Evolutionary conservation across 2,329 filamentous ascomycete species (phyloP).

Genomic region (Colletotrichum chrysophilum): DNA sequence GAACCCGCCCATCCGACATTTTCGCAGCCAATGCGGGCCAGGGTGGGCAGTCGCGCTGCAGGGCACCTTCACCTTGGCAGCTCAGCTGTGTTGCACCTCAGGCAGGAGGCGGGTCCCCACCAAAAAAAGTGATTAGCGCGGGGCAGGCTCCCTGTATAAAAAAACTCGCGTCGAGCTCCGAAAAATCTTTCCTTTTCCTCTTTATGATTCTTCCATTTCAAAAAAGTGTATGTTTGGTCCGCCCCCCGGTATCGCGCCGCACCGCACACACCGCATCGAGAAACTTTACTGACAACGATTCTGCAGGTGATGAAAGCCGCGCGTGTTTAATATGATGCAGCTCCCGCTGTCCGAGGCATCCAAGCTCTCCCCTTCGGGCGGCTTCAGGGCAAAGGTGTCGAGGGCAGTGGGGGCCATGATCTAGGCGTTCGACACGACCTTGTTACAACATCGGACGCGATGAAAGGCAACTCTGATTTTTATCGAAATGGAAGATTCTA

Average conservation of each 20-base stretch:
- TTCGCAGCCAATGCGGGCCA: not conserved
- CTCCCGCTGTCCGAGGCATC: conserved; percentile 69
- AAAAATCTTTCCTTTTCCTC: conserved; percentile 54
- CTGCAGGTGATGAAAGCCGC: conserved; percentile 97
- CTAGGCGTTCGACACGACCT: conserved; percentile 99
- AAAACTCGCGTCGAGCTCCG: conserved; percentile 32
- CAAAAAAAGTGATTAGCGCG: conserved; percentile 22
- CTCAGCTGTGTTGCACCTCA: conserved; percentile 7
- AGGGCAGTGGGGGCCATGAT: conserved; percentile 78
- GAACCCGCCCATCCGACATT: not conserved
- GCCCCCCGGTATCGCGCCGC: conserved; percentile 6
- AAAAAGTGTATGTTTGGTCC: conserved; percentile 77
- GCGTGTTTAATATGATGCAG: conserved; percentile 90
- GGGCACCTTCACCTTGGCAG: not conserved
- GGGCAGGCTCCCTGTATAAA: conserved; percentile 39
- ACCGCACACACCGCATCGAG: not conserved
- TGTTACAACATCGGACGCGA: conserved; percentile 98
- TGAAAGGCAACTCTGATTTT: conserved; percentile 93
- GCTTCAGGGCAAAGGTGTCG: conserved; percentile 86
- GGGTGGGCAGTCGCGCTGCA: not conserved
- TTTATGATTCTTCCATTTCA: conserved; percentile 99
- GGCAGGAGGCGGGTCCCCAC: conserved; percentile 28
- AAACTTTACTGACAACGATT: conserved; percentile 27
- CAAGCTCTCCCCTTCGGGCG: conserved; percentile 84
- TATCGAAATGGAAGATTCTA: conserved; percentile 36